phyloP scores from a whole-genome alignment of 2,329 filamentous ascomycete species.

The Basipetospora chlamydospora region DNA sequence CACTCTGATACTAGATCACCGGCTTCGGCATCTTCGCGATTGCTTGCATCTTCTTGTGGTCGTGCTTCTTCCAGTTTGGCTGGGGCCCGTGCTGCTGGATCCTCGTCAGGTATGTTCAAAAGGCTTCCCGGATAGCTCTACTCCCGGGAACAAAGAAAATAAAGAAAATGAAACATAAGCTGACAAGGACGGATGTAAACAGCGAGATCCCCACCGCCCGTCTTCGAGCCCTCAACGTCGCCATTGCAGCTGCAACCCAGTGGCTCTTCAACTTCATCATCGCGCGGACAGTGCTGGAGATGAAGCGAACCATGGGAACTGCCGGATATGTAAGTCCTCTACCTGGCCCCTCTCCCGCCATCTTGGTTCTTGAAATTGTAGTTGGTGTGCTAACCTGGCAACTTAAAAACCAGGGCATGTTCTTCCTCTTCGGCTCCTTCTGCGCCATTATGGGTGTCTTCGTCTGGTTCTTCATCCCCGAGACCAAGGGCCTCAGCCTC shows the following conservation, averaged over 20 bases:
- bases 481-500: slow-evolving; percentile 52
- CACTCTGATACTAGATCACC: slow-evolving; percentile 39
- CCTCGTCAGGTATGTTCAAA: slow-evolving; percentile 29
- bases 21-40: slow-evolving; percentile 56
- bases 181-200: slow-evolving; percentile 19
- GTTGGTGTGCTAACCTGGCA: no score
- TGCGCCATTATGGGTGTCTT: slow-evolving; percentile 51
- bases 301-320: slow-evolving; percentile 23
- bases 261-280: slow-evolving; percentile 66
- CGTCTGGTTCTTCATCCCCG: slow-evolving; percentile 53
- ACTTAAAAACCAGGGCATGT: slow-evolving; percentile 46
- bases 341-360: slow-evolving; percentile 5
- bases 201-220: slow-evolving; percentile 53
- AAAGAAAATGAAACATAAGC: no score
- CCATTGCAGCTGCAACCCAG: slow-evolving; percentile 52
- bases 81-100: slow-evolving; percentile 65
- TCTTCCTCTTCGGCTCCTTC: slow-evolving; percentile 55
- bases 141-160: no score
- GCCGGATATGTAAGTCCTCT: slow-evolving; percentile 22
- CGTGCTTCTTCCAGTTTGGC: slow-evolving; percentile 51
- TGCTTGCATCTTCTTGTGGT: slow-evolving; percentile 59
- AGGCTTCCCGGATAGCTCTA: no score
- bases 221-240: slow-evolving; percentile 51
- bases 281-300: slow-evolving; percentile 28
- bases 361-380: not conserved